Evolutionary conservation across 257 asterid species (phyloP).

Genomic region (Echites panduratus): DNA sequence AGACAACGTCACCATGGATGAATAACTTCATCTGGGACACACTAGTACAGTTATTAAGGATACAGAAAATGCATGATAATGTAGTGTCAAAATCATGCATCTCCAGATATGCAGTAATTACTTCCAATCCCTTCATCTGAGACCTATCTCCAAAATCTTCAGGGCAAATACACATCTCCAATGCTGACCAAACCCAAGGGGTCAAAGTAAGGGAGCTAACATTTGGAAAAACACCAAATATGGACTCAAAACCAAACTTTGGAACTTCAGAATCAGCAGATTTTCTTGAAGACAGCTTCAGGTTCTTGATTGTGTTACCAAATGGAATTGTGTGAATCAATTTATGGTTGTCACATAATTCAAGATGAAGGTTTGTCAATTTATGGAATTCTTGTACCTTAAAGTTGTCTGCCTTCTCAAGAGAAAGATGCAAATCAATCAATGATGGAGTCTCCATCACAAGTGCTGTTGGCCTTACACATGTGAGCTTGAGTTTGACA

Average conservation of each 20-base stretch:
- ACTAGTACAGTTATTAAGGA: conserved; percentile 45
- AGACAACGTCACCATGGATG: conserved; percentile 57
- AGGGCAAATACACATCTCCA: conserved; percentile 35
- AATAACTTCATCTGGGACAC: conserved; percentile 41
- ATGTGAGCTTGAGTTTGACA: conserved; percentile 43
- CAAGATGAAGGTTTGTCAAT: conserved; percentile 52
- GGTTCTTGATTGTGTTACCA: conserved; percentile 36
- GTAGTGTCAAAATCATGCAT: conserved; percentile 54
- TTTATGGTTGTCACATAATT: conserved; percentile 42
- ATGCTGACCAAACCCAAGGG: conserved; percentile 54
- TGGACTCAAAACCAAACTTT: conserved; percentile 40
- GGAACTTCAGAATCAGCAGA: conserved; percentile 36
- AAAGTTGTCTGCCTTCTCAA: conserved; percentile 41
- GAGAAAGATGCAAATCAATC: conserved; percentile 41
- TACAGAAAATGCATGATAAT: conserved; percentile 33
- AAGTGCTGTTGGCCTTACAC: conserved; percentile 53
- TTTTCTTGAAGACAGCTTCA: conserved; percentile 40
- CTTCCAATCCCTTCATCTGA: conserved; percentile 47
- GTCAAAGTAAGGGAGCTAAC: conserved; percentile 50
- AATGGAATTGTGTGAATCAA: conserved; percentile 43
- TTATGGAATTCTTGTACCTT: conserved; percentile 36
- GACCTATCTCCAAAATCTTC: conserved; percentile 30
- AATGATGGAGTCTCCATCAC: conserved; percentile 53
- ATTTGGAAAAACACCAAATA: conserved; percentile 46
- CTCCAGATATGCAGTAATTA: conserved; percentile 52